Conservation (phyloP, 192 early-diverging fungal genomes). For the Linnemannia elongata region DNA sequence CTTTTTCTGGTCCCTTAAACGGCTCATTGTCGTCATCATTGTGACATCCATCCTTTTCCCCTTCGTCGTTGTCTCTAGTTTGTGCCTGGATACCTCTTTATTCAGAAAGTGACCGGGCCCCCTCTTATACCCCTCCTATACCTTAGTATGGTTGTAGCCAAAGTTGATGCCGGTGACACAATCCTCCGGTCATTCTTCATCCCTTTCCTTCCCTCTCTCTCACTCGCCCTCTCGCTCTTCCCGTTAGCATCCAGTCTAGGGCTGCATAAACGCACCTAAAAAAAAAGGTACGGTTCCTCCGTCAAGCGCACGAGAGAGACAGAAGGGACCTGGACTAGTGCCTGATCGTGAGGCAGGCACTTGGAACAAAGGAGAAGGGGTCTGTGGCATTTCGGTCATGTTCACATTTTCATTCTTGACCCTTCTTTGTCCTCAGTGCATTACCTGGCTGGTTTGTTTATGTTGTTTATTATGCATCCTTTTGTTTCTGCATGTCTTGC, state of each 20-base stretch:
- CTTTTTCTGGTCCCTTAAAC: not conserved
- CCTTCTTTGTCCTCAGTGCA: not conserved
- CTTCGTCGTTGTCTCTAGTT: not conserved
- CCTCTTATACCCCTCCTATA: not conserved
- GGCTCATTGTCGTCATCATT: not conserved
- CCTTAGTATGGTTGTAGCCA: not conserved
- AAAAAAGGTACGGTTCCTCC: not conserved
- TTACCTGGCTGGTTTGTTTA: not conserved
- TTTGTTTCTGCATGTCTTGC: not conserved
- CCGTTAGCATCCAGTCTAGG: conserved; percentile 2
- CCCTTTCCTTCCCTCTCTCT: not conserved
- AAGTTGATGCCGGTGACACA: not conserved
- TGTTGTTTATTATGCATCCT: not conserved
- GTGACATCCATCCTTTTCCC: too few species aligned
- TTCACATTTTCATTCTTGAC: too few species aligned
- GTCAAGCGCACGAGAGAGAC: not conserved
- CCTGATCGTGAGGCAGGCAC: not conserved
- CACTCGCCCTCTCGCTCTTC: not conserved
- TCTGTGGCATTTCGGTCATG: too few species aligned
- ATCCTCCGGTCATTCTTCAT: not conserved
- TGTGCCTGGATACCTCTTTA: not conserved
- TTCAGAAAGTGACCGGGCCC: not conserved
- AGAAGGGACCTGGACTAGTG: not conserved
- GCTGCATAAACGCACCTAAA: not conserved
- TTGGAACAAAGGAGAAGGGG: too few species aligned